These are phyloP conservation scores for Solanum chilense DNA, from an alignment of 257 asterid species.

Conservation along the genomic window DNA sequence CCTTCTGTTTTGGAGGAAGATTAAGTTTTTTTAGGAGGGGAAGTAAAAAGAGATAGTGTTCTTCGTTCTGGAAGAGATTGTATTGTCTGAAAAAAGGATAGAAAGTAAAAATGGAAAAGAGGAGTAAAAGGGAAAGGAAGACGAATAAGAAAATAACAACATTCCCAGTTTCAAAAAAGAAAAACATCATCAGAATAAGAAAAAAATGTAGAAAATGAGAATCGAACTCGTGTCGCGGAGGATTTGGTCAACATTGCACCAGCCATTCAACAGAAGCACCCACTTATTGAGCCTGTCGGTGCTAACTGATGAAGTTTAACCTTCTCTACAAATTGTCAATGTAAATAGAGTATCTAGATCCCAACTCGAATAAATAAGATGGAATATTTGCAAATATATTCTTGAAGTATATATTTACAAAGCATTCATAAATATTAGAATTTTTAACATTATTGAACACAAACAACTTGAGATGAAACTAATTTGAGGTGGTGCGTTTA, in stretches of 20 bases:
- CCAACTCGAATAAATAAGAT: neutral
- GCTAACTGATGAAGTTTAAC: neutral
- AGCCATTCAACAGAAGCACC: neutral
- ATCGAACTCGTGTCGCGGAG: neutral
- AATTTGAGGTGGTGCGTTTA: neutral
- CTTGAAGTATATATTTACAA: neutral
- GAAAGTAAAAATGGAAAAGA: neutral
- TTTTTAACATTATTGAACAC: neutral
- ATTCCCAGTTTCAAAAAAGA: neutral
- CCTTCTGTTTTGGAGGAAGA: neutral
- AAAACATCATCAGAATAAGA: neutral
- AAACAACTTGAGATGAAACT: neutral
- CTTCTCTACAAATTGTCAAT: neutral
- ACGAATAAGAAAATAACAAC: neutral
- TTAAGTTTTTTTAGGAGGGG: neutral
- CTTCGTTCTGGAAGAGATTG: neutral
- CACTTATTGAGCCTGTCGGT: neutral
- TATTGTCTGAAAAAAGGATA: neutral
- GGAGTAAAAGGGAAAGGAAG: neutral
- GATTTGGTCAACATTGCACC: neutral
- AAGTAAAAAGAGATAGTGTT: neutral
- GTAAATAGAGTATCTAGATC: neutral
- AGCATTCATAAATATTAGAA: neutral
- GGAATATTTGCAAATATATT: neutral
- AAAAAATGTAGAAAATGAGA: neutral